phyloP scores from a whole-genome alignment of 371 early-diverging fungal genomes.

The Dinochytrium kinnereticum region DNA sequence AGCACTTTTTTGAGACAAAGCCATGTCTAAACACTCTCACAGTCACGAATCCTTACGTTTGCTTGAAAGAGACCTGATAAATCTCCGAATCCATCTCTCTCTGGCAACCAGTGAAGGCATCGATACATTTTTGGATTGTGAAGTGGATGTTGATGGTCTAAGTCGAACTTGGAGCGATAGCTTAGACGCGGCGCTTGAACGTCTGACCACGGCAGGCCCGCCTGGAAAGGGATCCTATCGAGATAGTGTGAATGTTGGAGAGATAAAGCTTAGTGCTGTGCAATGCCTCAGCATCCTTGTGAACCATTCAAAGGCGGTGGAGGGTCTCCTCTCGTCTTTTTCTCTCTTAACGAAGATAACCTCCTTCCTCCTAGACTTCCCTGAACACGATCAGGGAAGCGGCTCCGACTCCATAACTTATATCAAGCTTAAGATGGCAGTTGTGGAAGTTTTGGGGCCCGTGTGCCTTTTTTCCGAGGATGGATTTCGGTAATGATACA shows the following conservation, averaged over 20 bases:
- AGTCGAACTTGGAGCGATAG: background rate
- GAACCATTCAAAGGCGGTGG: background rate
- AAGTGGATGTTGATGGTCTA: background rate
- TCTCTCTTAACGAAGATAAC: background rate
- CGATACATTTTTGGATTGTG: background rate
- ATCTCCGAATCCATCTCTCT: conserved; percentile 6
- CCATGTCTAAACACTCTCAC: too few species aligned
- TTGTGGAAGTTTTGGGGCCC: background rate
- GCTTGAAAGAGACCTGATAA: background rate
- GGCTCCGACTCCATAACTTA: background rate
- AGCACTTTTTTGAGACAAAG: too few species aligned
- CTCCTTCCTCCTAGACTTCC: background rate
- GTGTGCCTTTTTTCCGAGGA: background rate
- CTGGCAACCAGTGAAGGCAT: conserved; percentile 1
- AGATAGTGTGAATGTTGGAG: background rate
- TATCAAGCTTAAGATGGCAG: background rate
- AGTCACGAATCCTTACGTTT: background rate
- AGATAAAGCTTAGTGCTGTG: background rate
- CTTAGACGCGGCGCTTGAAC: background rate
- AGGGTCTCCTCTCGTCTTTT: background rate
- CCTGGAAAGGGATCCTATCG: background rate
- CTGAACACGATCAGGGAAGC: background rate
- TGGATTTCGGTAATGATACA: background rate
- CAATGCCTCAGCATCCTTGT: background rate
- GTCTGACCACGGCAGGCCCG: background rate